Evolutionary conservation across 805 yeast genomes (phyloP).

Genomic region (Blastobotrys attinorum): DNA sequence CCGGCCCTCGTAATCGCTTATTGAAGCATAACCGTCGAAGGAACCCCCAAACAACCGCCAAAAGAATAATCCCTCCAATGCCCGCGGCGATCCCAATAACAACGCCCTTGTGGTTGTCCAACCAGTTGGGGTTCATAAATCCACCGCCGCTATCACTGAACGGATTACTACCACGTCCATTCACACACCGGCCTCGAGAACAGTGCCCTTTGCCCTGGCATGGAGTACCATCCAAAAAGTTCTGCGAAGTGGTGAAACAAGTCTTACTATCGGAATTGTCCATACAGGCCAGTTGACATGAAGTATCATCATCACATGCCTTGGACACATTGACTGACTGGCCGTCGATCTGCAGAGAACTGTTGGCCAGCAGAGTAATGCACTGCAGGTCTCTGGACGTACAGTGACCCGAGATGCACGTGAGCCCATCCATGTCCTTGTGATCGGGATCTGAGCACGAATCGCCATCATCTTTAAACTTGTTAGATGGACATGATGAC

Average conservation of each 20-base stretch:
- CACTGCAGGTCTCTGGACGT: conserved; percentile 32
- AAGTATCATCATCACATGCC: conserved; percentile 24
- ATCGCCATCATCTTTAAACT: conserved; percentile 23
- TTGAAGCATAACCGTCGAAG: not conserved
- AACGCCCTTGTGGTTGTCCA: conserved; percentile 15
- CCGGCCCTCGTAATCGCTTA: too few species aligned
- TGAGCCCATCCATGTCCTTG: conserved; percentile 12
- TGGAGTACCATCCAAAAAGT: conserved; percentile 30
- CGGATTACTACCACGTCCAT: conserved; percentile 18
- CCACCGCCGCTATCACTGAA: conserved; percentile 12
- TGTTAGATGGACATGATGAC: conserved; percentile 26
- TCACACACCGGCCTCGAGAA: conserved; percentile 24
- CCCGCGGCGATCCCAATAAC: conserved; percentile 20
- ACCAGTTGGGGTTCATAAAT: conserved; percentile 11
- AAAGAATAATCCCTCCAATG: conserved; percentile 15
- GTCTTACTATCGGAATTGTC: conserved; percentile 12
- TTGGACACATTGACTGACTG: conserved; percentile 18
- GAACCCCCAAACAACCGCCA: conserved; percentile 1
- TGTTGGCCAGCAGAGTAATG: conserved; percentile 21
- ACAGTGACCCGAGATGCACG: conserved; percentile 30
- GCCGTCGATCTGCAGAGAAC: conserved; percentile 17
- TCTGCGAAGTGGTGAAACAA: conserved; percentile 25
- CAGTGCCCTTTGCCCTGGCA: conserved; percentile 26
- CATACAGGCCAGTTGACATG: conserved; percentile 25
- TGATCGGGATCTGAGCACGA: conserved; percentile 17